Conservation (phyloP, 495 filamentous ascomycete species). For the Talaromyces wortmannii region DNA sequence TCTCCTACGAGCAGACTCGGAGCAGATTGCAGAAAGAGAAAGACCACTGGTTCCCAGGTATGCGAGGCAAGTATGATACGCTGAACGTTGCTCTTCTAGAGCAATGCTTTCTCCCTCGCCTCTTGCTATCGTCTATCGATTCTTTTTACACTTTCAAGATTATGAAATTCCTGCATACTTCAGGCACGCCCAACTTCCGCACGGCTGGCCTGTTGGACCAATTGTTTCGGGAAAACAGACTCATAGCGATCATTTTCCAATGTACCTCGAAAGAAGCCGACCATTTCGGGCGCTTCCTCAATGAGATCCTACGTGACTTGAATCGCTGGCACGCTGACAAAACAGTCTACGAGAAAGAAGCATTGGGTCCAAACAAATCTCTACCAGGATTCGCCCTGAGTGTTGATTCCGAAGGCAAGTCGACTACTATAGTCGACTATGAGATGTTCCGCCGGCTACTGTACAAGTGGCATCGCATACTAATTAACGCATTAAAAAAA, state of each 20-base stretch:
- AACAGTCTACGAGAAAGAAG: constrained; percentile 70
- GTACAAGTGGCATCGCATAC: constrained; percentile 80
- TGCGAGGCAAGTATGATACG: constrained; percentile 54
- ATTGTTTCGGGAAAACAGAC: constrained; percentile 71
- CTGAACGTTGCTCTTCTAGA: constrained; percentile 74
- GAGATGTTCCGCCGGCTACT: constrained; percentile 80
- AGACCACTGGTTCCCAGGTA: constrained; percentile 64
- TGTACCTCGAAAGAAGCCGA: constrained; percentile 88
- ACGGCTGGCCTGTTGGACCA: constrained; percentile 78
- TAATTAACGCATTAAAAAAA: constrained; percentile 66
- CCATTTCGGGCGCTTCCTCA: constrained; percentile 82
- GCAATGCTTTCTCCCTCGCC: constrained; percentile 81
- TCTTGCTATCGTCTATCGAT: constrained; percentile 77
- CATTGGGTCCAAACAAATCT: constrained; percentile 54
- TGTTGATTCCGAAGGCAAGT: constrained; percentile 54
- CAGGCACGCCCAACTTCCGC: constrained; percentile 77
- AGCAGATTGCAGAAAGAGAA: constrained; percentile 69
- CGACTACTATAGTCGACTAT: constrained; percentile 63
- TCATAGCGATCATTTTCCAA: constrained; percentile 75
- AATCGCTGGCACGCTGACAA: constrained; percentile 77
- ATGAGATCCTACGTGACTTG: constrained; percentile 70
- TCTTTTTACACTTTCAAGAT: constrained; percentile 81
- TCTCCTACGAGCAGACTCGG: constrained; percentile 54
- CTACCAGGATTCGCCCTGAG: constrained; percentile 64
- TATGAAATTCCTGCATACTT: constrained; percentile 76